phyloP scores from a whole-genome alignment of 2,329 filamentous ascomycete genomes.

The Colletotrichum eleusines region DNA sequence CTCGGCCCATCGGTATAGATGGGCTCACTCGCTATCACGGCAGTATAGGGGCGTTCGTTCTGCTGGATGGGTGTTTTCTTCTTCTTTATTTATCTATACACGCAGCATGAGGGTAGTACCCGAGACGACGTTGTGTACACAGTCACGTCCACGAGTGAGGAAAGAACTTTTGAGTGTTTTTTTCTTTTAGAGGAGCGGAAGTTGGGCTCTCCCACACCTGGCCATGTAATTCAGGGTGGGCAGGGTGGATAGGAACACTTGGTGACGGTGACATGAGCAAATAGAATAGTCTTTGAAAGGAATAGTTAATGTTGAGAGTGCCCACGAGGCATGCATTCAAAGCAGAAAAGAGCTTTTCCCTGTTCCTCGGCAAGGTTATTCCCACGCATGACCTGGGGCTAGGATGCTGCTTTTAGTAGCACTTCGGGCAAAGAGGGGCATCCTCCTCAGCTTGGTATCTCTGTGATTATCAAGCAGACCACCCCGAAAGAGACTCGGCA shows the following conservation, averaged over 20 bases:
- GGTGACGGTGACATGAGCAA: slow-evolving; percentile 16
- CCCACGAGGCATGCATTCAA: slow-evolving; percentile 17
- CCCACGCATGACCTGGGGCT: not conserved
- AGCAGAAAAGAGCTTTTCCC: not conserved
- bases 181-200: not conserved
- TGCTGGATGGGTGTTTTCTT: slow-evolving; percentile 13
- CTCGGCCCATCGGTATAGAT: slow-evolving; percentile 6
- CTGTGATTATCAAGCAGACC: not conserved
- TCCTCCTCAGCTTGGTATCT: not conserved
- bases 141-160: slow-evolving; percentile 33
- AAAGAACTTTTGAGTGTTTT: not conserved
- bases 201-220: slow-evolving; percentile 5
- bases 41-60: slow-evolving; percentile 31
- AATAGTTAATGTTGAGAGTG: slow-evolving; percentile 35
- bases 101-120: slow-evolving; percentile 33
- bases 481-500: not conserved
- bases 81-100: slow-evolving; percentile 14
- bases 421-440: not conserved
- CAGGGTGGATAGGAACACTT: not conserved
- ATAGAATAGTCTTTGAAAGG: slow-evolving; percentile 22
- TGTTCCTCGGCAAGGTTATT: not conserved
- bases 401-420: not conserved
- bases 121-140: slow-evolving; percentile 7
- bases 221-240: slow-evolving; percentile 27
- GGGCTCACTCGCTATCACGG: slow-evolving; percentile 14